Evolutionary conservation across 2,329 filamentous ascomycete genomes (phyloP), one percentile per base, ranked within the genome.

Genomic region (Aspergillus brasiliensis): DNA sequence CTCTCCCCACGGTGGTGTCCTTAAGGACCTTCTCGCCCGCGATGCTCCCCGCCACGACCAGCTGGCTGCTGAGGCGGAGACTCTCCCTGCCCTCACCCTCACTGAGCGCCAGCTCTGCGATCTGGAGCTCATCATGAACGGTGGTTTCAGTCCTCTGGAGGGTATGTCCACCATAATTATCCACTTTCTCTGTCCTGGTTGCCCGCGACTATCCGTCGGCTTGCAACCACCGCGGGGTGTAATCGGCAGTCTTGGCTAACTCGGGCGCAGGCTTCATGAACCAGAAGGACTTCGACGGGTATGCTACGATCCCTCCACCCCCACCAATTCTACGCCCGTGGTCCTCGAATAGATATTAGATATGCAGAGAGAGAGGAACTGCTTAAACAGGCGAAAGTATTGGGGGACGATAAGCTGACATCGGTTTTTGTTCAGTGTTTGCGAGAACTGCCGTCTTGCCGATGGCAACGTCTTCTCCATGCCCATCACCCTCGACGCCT

Each of bases 81-180:
- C 76, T 31, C 88, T 98, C 48, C 91, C 92, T 38, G 91, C 94
- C 38, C 84, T 99, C 68, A 82, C 90, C 61, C 88, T 99, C 68
- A 90, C 86, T 54, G 95, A 99, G 85, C 89, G 95, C 73, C 95
- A 99, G 81, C 88, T 99, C 52, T 99, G 95, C 81, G 95, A 99
- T 84, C 85, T 99, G 68, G 95, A 99, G 81, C 82, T 99, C 80
- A 92, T 99, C 74, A 88, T 99, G 78, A 98, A 92, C 79, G 95
- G 95, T 76, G 95, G 95, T 67, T 99, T 99, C 83, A 97, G 93
- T 66, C 95, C 95, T 61, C 87, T 99, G 42, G 94, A 99, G 87
- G 95, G 93, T 96, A 72, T 65, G 87, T 84, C 66, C 42, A 60
- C 60, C 56, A 34, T 34, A 8, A 57, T 38, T n/a, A n/a, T 38